Percentiles rank a stretch among this genome's conserved stretches.
phyloP scores from a whole-genome alignment of 495 filamentous ascomycete genomes.

The Neurospora sp. region DNA sequence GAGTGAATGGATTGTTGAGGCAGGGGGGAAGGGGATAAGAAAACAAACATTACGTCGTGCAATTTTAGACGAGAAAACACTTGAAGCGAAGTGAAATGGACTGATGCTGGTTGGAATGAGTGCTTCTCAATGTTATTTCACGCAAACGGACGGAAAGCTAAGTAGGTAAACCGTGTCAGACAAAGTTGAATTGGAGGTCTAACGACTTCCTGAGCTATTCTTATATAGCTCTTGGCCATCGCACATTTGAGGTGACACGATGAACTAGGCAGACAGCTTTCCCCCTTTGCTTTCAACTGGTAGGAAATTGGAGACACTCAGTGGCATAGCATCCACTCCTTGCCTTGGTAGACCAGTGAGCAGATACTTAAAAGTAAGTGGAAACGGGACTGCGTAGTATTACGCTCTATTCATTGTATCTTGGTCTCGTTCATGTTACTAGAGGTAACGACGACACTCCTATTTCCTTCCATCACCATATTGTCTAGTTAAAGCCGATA shows the following conservation, averaged over 20 bases:
- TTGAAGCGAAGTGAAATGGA: no score
- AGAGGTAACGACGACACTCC: not conserved
- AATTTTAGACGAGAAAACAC: not conserved
- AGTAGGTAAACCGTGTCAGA: no score
- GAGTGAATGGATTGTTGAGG: not conserved
- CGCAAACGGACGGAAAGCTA: no score
- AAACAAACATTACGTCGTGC: not conserved
- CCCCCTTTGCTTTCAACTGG: not conserved
- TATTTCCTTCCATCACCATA: not conserved
- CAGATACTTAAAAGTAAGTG: not conserved
- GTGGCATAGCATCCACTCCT: not conserved
- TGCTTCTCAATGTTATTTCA: no score
- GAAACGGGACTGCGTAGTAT: not conserved
- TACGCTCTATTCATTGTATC: not conserved
- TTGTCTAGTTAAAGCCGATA: not conserved
- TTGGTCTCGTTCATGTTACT: not conserved
- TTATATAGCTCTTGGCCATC: not conserved
- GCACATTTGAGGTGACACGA: not conserved
- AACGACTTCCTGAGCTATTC: not conserved
- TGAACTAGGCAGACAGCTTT: not conserved
- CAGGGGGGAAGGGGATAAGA: no score
- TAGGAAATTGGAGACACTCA: not conserved
- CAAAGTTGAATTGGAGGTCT: no score
- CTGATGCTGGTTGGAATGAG: no score
- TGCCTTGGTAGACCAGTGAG: not conserved